phyloP scores from a whole-genome alignment of 306 rosid species.

The Prunus persica region Prunus_persica_NCBIv2 NC_034012.1:22688501-22689000 shows the following conservation, averaged over 20 bases:
- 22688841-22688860: not conserved
- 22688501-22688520: conserved; percentile 90
- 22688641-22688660: conserved; percentile 89
- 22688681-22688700: conserved; percentile 99
- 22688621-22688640: conserved; percentile 11
- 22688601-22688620: not conserved
- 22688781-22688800: conserved; percentile 52
- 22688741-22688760: conserved; percentile 90
- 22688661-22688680: conserved; percentile 93
- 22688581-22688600: not conserved
- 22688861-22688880: not conserved
- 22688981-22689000: conserved; percentile 86
- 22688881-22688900: conserved; percentile 59
- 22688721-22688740: conserved; percentile 98
- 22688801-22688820: conserved; percentile 34
- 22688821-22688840: conserved; percentile 13
- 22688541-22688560: conserved; percentile 19
- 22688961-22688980: conserved; percentile 97
- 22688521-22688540: conserved; percentile 37
- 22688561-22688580: not conserved
- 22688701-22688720: conserved; percentile 99
- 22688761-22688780: conserved; percentile 83
- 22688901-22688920: conserved; percentile 88
- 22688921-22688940: conserved; percentile 59
- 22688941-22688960: conserved; percentile 66